Evolutionary conservation across 1,284 basidiomycete genomes (phyloP), one percentile per base, ranked within the genome.

Genomic region (Vanrija pseudolonga): DNA sequence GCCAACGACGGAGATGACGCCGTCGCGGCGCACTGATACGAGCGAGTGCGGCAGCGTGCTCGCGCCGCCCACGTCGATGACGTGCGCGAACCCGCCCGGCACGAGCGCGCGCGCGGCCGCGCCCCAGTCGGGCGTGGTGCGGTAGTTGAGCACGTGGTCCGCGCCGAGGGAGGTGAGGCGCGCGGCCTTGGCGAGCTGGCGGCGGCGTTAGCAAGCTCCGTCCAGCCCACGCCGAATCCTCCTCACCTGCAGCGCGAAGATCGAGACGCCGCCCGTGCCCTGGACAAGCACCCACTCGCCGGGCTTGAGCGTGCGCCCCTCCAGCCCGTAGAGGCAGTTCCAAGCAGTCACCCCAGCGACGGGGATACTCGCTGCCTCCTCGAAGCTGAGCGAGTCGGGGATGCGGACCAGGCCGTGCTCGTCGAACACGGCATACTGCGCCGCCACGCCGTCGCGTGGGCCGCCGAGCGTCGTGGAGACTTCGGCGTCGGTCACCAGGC

Each of bases 21-120:
- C 83, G 7, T 77, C 79, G 17, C 72, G 62, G 49, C 70, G 68
- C 50, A 80, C 65, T 6, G 80, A 74, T 7, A 75, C 75, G 53
- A 81, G 69, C 6, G 77, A 78, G 56, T 81, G 79, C 11, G 64
- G 53, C 3, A 85, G 68, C 6, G 83, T 84, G 11, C 79, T 79
- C 3, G 76, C 59, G 1, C 84, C 83, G 3, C 83, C 82, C 40
- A 82, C 81, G 38, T 85, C 84, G 45, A 85, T 71, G 39, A 85
- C 67, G 61, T 83, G 81, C 54, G 85, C 81, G 4, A 83, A 84
- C 9, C 18, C 17, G 39, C 39, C 69, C 6, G 57, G 47, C 20
- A 68, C 72, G 11, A 71, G 57, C 19, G 60, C 55, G 46, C 63
- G 51, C 1, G 69, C 76, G 9, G 67, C 64, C 49, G 65, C 57